Conservation (phyloP, 2,329 filamentous ascomycete species). For the Fusarium compactum region DNA sequence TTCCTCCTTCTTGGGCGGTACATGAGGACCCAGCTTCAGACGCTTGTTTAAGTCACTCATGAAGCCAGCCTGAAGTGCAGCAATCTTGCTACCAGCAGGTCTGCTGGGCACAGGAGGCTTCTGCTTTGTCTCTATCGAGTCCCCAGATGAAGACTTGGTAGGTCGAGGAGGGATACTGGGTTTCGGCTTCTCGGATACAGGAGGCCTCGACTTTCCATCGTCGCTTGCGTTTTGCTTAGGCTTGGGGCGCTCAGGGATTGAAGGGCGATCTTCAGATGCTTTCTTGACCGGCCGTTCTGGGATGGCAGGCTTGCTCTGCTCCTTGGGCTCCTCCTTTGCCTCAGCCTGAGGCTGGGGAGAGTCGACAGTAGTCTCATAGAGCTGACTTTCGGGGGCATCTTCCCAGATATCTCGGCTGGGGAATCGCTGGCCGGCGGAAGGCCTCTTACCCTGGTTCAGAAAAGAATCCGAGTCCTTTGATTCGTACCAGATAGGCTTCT, state of each 20-base stretch:
- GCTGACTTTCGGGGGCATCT: constrained; percentile 86
- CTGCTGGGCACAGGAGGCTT: constrained; percentile 85
- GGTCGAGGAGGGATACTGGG: constrained; percentile 72
- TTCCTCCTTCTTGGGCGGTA: constrained; percentile 77
- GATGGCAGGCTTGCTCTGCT: constrained; percentile 49
- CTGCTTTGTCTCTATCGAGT: constrained; percentile 67
- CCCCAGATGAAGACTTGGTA: constrained; percentile 60
- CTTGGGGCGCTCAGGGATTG: constrained; percentile 66
- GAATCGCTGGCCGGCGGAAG: constrained; percentile 76
- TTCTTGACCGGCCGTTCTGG: constrained; percentile 55
- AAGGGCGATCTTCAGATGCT: constrained; percentile 57
- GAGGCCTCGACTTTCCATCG: constrained; percentile 56
- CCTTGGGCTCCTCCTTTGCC: constrained; percentile 38
- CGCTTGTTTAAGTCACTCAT: constrained; percentile 93
- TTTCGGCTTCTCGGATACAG: constrained; percentile 67
- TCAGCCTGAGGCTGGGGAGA: constrained; percentile 38
- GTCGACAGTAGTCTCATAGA: constrained; percentile 80
- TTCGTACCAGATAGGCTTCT: constrained; percentile 59
- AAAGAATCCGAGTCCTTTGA: constrained; percentile 56
- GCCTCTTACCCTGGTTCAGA: constrained; percentile 64
- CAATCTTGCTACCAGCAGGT: constrained; percentile 86
- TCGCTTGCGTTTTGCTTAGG: constrained; percentile 58
- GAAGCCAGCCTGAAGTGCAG: constrained; percentile 89
- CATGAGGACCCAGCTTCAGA: constrained; percentile 86
- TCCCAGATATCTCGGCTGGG: constrained; percentile 96